These are phyloP conservation scores for Fomes fomentarius DNA, from an alignment of 1,284 basidiomycete species.

Conservation along the genomic window DNA sequence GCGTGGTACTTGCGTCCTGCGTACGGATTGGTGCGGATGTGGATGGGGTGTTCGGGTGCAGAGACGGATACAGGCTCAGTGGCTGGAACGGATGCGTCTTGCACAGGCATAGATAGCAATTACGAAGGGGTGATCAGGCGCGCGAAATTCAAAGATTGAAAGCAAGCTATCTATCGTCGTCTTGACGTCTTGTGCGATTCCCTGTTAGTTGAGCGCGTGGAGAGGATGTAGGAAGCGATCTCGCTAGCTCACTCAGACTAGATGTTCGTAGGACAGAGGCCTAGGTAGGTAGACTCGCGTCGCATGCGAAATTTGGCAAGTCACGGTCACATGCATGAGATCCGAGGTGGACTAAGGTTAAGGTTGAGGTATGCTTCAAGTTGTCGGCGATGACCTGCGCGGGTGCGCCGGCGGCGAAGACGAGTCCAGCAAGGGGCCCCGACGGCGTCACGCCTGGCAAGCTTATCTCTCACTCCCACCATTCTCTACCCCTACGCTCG, in stretches of 20 bases:
- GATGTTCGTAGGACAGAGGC: too few species aligned
- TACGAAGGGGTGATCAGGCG: not conserved
- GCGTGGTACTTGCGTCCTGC: conserved; percentile 34
- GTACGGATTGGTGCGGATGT: conserved; percentile 23
- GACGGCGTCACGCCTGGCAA: not conserved
- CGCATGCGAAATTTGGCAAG: not conserved
- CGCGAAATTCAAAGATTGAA: not conserved
- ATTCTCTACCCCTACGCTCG: not conserved
- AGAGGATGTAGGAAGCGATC: too few species aligned
- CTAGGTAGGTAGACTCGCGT: too few species aligned
- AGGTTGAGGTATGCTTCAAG: conserved; percentile 15
- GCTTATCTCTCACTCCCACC: not conserved
- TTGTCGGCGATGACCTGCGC: conserved; percentile 2
- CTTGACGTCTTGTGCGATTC: not conserved
- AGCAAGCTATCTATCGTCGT: not conserved
- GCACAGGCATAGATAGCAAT: conserved; percentile 3
- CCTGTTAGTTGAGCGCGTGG: too few species aligned
- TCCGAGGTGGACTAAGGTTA: not conserved
- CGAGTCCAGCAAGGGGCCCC: conserved; percentile 1
- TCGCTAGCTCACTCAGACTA: too few species aligned
- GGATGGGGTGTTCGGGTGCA: conserved; percentile 6
- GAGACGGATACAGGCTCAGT: not conserved
- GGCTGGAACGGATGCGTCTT: not conserved
- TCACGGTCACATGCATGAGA: conserved; percentile 19
- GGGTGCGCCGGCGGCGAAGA: not conserved